phyloP scores from a whole-genome alignment of 2,329 filamentous ascomycete genomes.

The Pseudocercospora ulei region DNA sequence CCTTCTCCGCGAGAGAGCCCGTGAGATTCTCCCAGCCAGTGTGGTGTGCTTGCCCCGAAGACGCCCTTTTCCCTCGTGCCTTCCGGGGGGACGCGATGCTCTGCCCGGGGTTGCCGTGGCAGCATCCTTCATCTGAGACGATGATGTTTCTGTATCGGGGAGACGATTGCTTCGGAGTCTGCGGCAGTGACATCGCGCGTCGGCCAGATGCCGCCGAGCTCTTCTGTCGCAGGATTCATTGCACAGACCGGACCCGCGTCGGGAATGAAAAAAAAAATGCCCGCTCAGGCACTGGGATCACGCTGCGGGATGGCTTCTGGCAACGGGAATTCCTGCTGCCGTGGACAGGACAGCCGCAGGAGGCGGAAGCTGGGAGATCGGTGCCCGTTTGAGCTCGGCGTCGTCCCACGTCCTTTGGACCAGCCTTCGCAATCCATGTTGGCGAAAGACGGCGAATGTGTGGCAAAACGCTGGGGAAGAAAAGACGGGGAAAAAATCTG shows the following conservation, averaged over 20 bases:
- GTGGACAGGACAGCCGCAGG: slow-evolving; percentile 41
- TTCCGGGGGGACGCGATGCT: not conserved
- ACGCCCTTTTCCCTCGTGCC: too few relatives aligned
- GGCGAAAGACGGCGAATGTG: too few relatives aligned
- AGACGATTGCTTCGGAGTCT: not conserved
- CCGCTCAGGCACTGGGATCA: slow-evolving; percentile 52
- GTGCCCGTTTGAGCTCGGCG: too few relatives aligned
- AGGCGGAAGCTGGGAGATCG: slow-evolving; percentile 45
- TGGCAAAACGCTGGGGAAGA: too few relatives aligned
- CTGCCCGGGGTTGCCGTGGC: not conserved
- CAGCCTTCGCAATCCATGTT: too few relatives aligned
- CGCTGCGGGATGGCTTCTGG: slow-evolving; percentile 47
- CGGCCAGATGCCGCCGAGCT: not conserved
- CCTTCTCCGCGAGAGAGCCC: too few relatives aligned
- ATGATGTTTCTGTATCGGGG: not conserved
- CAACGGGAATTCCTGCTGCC: slow-evolving; percentile 46
- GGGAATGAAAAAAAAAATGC: slow-evolving; percentile 44
- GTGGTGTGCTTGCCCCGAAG: too few relatives aligned
- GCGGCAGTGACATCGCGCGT: not conserved
- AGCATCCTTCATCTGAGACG: not conserved
- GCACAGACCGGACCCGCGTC: slow-evolving; percentile 48
- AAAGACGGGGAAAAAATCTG: too few relatives aligned
- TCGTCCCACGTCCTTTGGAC: too few relatives aligned
- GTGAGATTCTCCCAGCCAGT: too few relatives aligned
- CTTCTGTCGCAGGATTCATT: slow-evolving; percentile 25